These are phyloP conservation scores for Ochetophila trinervis DNA, from an alignment of 306 rosid genomes.

Conservation along the genomic window DNA sequence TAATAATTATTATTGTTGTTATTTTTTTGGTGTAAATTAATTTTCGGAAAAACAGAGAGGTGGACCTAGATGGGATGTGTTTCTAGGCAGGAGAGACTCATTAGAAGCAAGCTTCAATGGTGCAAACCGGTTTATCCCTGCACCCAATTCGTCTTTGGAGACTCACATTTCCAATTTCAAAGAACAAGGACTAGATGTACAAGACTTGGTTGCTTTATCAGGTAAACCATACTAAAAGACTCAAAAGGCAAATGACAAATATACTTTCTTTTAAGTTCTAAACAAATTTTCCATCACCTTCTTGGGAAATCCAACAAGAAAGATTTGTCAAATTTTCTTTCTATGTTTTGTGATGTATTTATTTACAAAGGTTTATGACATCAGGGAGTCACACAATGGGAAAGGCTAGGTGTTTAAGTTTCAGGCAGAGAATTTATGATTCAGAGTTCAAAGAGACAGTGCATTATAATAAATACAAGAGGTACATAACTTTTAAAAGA, in stretches of 20 bases:
- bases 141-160: slow-evolving; percentile 84
- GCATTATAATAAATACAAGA: slow-evolving; percentile 52
- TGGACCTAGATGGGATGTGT: slow-evolving; percentile 76
- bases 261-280: neutral
- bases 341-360: too few species aligned
- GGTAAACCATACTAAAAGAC: slow-evolving; percentile 29
- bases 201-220: slow-evolving; percentile 69
- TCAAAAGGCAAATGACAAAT: neutral
- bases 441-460: slow-evolving; percentile 23
- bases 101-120: slow-evolving; percentile 68
- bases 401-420: slow-evolving; percentile 71
- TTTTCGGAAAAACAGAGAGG: slow-evolving; percentile 60
- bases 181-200: slow-evolving; percentile 60
- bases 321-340: too few species aligned
- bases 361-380: too few species aligned
- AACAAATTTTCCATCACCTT: neutral
- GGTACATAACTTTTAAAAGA: slow-evolving; percentile 55
- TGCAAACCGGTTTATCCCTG: slow-evolving; percentile 65
- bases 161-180: slow-evolving; percentile 56
- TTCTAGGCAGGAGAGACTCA: slow-evolving; percentile 78
- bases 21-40: too few species aligned
- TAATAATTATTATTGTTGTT: too few species aligned
- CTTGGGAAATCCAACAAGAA: too few species aligned
- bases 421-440: slow-evolving; percentile 68
- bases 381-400: slow-evolving; percentile 92